Evolutionary conservation across 148 eudicot species (phyloP).

Genomic region (Chenopodium berlandieri): DNA sequence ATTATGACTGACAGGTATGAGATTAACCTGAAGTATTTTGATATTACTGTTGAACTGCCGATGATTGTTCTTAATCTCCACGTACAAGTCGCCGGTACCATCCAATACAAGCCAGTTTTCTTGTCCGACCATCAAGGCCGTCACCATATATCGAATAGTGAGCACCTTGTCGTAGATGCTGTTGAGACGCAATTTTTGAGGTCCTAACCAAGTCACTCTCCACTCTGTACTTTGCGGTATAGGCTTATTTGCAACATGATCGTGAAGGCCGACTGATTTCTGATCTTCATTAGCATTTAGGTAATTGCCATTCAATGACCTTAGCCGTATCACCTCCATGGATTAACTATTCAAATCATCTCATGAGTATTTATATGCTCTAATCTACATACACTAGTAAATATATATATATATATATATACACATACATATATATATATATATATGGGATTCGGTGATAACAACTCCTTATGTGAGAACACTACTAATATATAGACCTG

Average conservation of each 20-base stretch:
- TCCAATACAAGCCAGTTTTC: background rate
- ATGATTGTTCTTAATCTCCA: background rate
- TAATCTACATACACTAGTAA: no score
- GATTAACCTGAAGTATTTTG: background rate
- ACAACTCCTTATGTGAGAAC: no score
- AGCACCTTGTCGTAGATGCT: background rate
- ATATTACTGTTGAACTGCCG: background rate
- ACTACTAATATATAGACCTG: no score
- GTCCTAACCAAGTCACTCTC: background rate
- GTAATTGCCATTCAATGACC: no score
- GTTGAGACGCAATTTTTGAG: background rate
- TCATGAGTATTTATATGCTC: no score
- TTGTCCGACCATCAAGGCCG: background rate
- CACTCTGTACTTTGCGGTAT: background rate
- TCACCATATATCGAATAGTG: background rate
- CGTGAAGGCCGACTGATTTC: no score
- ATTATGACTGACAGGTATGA: background rate
- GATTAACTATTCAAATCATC: no score
- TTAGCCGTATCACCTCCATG: no score
- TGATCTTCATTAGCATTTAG: no score
- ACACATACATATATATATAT: no score
- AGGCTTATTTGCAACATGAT: background rate
- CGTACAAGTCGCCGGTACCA: background rate
- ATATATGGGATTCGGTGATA: no score
- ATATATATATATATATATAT: no score